A percentile compares a stretch with the other conserved stretches of the same genome.
These are phyloP conservation scores for Symbiotaphrina buchneri DNA, from an alignment of 495 filamentous ascomycete species.

Conservation along the genomic window DNA sequence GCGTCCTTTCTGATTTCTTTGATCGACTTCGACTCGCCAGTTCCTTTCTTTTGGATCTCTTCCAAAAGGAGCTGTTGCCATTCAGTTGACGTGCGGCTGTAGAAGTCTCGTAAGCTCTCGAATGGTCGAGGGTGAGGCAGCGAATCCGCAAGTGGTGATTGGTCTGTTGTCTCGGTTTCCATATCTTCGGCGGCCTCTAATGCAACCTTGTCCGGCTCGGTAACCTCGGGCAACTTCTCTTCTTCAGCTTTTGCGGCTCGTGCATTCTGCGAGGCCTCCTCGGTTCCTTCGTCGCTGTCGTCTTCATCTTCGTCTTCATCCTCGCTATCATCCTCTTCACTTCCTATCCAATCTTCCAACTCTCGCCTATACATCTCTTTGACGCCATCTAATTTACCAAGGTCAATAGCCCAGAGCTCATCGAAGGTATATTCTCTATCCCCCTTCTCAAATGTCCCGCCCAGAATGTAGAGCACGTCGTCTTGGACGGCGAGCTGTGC, in stretches of 20 bases:
- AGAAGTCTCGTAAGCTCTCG: slow-evolving; percentile 82
- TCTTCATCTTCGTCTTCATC: slow-evolving; percentile 41
- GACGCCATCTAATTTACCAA: slow-evolving; percentile 80
- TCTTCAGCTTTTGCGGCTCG: slow-evolving; percentile 47
- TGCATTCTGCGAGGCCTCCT: too few relatives aligned
- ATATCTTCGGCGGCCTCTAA: slow-evolving; percentile 24
- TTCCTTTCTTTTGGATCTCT: slow-evolving; percentile 32
- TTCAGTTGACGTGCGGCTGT: slow-evolving; percentile 59
- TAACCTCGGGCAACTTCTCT: slow-evolving; percentile 23
- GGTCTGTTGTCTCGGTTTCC: slow-evolving; percentile 11
- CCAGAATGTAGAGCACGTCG: slow-evolving; percentile 79
- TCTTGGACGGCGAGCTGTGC: slow-evolving; percentile 75
- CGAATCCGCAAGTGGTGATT: slow-evolving; percentile 14
- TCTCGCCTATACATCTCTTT: slow-evolving; percentile 70
- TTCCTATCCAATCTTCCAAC: slow-evolving; percentile 63
- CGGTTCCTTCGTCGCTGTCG: slow-evolving; percentile 42
- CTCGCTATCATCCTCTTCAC: slow-evolving; percentile 16
- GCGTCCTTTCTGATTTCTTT: slow-evolving; percentile 85
- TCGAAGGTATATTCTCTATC: slow-evolving; percentile 89
- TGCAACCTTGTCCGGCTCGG: slow-evolving; percentile 15
- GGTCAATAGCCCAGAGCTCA: slow-evolving; percentile 76
- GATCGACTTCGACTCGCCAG: slow-evolving; percentile 36
- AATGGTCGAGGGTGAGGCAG: slow-evolving; percentile 52
- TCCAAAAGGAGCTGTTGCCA: slow-evolving; percentile 78
- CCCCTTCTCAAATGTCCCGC: slow-evolving; percentile 84